A percentile compares a stretch with the other conserved stretches of the same genome.
Evolutionary conservation across 768 basidiomycete species (phyloP).

Genomic region (Coprinopsis marcescibilis): DNA sequence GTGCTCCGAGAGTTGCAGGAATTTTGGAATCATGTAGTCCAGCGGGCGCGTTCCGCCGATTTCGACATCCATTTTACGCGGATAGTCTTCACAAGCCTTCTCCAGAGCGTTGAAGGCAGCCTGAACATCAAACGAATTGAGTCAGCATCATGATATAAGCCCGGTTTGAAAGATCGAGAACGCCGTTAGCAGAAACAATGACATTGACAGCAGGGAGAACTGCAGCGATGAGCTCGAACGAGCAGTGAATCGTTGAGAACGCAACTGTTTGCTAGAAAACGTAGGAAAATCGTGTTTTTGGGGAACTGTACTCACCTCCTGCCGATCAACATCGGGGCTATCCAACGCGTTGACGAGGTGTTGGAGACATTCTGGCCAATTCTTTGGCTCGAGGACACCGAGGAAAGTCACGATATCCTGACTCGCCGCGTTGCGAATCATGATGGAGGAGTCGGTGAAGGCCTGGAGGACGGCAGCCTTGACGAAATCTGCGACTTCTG

Average conservation of each 20-base stretch:
- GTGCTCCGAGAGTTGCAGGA: slow-evolving; percentile 84
- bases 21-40: slow-evolving; percentile 95
- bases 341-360: slow-evolving; percentile 79
- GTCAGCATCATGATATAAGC: slow-evolving; percentile 10
- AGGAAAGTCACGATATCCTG: slow-evolving; percentile 91
- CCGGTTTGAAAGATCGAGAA: no score
- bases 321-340: slow-evolving; percentile 63
- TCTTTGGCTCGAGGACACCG: slow-evolving; percentile 80
- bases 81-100: slow-evolving; percentile 96
- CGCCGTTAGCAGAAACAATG: no score
- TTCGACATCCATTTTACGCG: slow-evolving; percentile 90
- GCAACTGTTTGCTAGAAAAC: no score
- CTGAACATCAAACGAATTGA: slow-evolving; percentile 27
- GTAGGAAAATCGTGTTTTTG: no score
- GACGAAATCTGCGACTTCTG: slow-evolving; percentile 65
- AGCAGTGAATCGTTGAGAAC: no score
- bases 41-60: slow-evolving; percentile 90
- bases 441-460: slow-evolving; percentile 73
- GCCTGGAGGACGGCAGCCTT: slow-evolving; percentile 74
- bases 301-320: slow-evolving; percentile 70
- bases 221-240: slow-evolving; percentile 4
- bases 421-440: slow-evolving; percentile 92
- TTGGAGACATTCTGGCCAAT: slow-evolving; percentile 93
- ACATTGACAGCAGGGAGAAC: not conserved
- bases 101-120: slow-evolving; percentile 91